These are phyloP conservation scores for Phytophthora multivora DNA, from an alignment of 352 stramenopile genomes.

Conservation along the genomic window DNA sequence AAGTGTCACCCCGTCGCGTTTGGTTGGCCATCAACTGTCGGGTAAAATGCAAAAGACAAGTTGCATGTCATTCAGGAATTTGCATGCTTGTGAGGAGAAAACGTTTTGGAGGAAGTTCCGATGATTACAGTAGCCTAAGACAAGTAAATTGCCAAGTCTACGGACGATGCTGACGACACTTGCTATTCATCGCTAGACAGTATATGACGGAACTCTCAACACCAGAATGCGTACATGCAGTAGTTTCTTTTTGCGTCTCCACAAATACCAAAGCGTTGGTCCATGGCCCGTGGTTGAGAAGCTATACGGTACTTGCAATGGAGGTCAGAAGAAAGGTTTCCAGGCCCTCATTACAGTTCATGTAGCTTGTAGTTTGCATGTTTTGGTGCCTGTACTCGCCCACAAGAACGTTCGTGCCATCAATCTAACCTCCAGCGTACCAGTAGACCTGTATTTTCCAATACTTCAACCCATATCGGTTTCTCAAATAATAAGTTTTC, in stretches of 20 bases:
- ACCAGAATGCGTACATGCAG: neutral
- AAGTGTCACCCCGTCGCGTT: conserved; percentile 18
- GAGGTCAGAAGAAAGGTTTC: neutral
- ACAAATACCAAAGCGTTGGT: no score
- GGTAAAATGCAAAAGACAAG: no score
- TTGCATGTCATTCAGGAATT: conserved; percentile 17
- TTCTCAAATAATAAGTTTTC: neutral
- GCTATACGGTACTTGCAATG: neutral
- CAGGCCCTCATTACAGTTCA: no score
- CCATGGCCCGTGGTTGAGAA: no score
- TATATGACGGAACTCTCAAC: conserved; percentile 76
- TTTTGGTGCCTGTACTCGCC: neutral
- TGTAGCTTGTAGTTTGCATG: no score
- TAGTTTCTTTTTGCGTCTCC: neutral
- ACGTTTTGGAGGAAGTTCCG: conserved; percentile 18
- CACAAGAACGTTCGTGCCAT: conserved; percentile 15
- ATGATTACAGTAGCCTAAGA: conserved; percentile 81
- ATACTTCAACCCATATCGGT: conserved; percentile 1
- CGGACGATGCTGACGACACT: conserved; percentile 62
- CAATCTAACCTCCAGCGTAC: neutral
- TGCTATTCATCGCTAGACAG: conserved; percentile 89
- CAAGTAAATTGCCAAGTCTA: conserved; percentile 49
- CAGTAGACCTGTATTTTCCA: neutral
- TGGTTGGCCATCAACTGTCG: conserved; percentile 25
- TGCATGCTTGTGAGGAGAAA: neutral